Evolutionary conservation across 2,329 filamentous ascomycete genomes (phyloP), one percentile per base, ranked within the genome.

Genomic region (Colletotrichum sublineola): DNA sequence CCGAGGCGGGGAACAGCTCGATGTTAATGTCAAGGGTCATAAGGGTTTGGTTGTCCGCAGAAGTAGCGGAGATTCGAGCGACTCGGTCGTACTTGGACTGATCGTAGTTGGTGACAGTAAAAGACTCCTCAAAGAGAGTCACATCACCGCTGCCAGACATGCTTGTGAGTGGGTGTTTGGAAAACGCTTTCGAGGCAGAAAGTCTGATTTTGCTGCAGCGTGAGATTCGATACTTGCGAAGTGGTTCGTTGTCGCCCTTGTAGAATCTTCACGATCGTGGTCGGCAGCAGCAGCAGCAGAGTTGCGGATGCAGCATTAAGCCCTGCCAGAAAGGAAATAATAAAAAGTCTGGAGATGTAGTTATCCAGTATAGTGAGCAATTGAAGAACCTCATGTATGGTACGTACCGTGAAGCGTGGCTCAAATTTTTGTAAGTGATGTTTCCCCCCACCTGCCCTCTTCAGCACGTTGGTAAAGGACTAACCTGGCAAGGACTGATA

Each of bases 1-100:
- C 85, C 50, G 86, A 81, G 77, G 93, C 90, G 2, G 94, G 94
- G 83, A 96, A 98, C 9, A 99, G 90, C 84, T 99, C 96, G 70
- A 90, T 93, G 86, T 98, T 98, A 84, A 98, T 91, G 84, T 99
- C 96, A 73, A 99, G 93, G 7, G 90, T 92, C 85, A 98, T 91
- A 75, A 90, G 88, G 40, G 93, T 94, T 75, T 90, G 87, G 77
- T 89, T 89, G 84, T 97, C 94, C 76, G 89, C 87, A 33, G 93
- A 96, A 63, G 89, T 93, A 80, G 91, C 95, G 67, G 86, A 90
- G 80, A 98, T 90, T 77, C 96, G 96, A 67, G 94, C 93, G 36
- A 98, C 96, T 75, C 96, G 94, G 85, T 98, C 96, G 84, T 99
- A 99, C 85, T 98, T 97, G 79, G 92, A 89, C 79, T 91, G 89